Percentiles rank a stretch among this genome's conserved stretches.
Conservation (phyloP, 805 yeast genomes). For the Yarrowia sp. region DNA sequence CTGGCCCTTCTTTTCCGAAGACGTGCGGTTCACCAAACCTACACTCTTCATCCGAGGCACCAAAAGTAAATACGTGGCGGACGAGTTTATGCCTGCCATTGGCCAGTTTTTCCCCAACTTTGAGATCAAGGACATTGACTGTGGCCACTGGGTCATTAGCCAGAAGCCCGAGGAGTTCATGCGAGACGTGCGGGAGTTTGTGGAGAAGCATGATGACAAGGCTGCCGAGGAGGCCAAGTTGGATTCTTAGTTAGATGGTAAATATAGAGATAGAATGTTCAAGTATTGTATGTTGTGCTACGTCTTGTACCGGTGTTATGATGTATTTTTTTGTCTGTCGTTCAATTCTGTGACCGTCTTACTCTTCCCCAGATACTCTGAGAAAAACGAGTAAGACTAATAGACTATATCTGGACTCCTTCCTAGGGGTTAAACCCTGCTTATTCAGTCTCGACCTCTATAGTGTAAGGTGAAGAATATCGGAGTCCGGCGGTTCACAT, state of each 20-base stretch:
- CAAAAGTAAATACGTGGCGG: constrained; percentile 72
- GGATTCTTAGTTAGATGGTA: not conserved
- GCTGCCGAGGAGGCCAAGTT: not conserved
- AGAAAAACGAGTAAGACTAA: too few species aligned
- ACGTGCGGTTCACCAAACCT: constrained; percentile 63
- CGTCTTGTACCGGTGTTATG: too few species aligned
- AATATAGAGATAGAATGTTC: not conserved
- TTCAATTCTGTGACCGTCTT: too few species aligned
- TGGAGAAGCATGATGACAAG: constrained; percentile 18
- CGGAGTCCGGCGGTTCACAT: too few species aligned
- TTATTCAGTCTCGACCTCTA: too few species aligned
- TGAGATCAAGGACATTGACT: constrained; percentile 66
- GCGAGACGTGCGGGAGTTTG: constrained; percentile 16
- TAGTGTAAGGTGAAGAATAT: too few species aligned
- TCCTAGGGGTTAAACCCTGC: too few species aligned
- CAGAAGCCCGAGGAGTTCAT: constrained; percentile 21
- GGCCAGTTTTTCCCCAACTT: constrained; percentile 77
- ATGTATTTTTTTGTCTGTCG: too few species aligned
- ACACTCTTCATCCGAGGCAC: constrained; percentile 77
- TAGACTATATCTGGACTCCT: too few species aligned
- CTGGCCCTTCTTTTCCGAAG: constrained; percentile 66
- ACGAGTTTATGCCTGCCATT: constrained; percentile 69
- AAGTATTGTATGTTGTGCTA: too few species aligned
- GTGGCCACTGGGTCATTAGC: constrained; percentile 73
- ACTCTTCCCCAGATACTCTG: too few species aligned